Evolutionary conservation across 495 filamentous ascomycete species (phyloP).

Genomic region (Aspergillus wentii): DNA sequence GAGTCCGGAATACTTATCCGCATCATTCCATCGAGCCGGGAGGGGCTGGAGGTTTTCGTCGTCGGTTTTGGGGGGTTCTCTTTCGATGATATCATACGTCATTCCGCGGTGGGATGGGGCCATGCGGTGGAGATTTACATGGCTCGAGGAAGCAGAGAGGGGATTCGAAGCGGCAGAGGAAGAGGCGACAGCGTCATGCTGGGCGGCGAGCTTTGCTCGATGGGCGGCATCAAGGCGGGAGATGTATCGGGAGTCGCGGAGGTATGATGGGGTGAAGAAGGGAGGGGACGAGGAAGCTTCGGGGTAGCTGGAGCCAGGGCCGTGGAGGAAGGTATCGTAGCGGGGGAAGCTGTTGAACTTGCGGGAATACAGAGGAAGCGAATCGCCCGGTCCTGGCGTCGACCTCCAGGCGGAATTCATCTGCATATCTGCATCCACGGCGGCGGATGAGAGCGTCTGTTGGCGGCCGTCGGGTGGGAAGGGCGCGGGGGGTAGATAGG

Average conservation of each 20-base stretch:
- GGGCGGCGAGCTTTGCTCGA: conserved; percentile 52
- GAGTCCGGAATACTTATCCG: conserved; percentile 66
- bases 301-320: conserved; percentile 17
- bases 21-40: conserved; percentile 76
- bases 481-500: conserved; percentile 33
- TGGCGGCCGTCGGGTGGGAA: conserved; percentile 31
- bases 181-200: conserved; percentile 39
- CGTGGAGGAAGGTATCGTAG: conserved; percentile 24
- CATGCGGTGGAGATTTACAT: conserved; percentile 60
- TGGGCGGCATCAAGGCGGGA: conserved; percentile 66
- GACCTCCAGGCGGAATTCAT: conserved; percentile 38
- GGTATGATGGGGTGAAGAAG: conserved; percentile 80
- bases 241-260: conserved; percentile 71
- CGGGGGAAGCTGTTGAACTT: conserved; percentile 51
- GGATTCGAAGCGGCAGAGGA: conserved; percentile 36
- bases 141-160: conserved; percentile 60
- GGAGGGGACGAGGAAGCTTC: conserved; percentile 21
- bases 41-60: conserved; percentile 60
- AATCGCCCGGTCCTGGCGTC: conserved; percentile 23
- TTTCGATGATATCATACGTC: conserved; percentile 82
- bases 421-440: conserved; percentile 45
- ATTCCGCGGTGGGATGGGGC: conserved; percentile 74
- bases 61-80: conserved; percentile 53
- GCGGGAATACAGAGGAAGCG: conserved; percentile 55
- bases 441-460: conserved; percentile 28